phyloP scores from a whole-genome alignment of 139 green algal genomes.

The Coelastrella sp. region DNA sequence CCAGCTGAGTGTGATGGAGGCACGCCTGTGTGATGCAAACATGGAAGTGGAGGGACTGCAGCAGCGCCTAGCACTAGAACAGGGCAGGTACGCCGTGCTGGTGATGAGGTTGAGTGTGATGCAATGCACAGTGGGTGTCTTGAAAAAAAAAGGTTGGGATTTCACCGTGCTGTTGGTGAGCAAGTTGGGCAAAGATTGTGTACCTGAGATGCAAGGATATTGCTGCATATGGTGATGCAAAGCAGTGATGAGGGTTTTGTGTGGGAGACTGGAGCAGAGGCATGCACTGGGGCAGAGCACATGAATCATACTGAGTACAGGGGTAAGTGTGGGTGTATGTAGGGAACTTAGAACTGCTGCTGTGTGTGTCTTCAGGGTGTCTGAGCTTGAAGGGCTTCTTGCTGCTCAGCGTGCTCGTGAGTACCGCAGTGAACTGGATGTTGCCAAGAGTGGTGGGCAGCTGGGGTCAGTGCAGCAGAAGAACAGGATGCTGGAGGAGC shows the following conservation, averaged over 20 bases:
- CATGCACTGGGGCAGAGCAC: too few species aligned
- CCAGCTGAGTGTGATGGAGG: conserved; percentile 53
- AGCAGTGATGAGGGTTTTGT: too few species aligned
- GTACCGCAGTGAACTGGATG: conserved; percentile 61
- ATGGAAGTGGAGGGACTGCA: conserved; percentile 49
- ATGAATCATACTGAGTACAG: too few species aligned
- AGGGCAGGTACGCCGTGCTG: conserved; percentile 41
- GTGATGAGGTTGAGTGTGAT: neutral
- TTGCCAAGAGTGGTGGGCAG: conserved; percentile 52
- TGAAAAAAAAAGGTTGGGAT: too few species aligned
- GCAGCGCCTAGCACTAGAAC: conserved; percentile 64
- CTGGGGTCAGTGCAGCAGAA: conserved; percentile 57
- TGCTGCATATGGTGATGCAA: too few species aligned
- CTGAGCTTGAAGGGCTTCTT: conserved; percentile 79
- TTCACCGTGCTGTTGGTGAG: too few species aligned
- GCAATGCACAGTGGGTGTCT: neutral
- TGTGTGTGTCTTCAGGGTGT: neutral
- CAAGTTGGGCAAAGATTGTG: too few species aligned
- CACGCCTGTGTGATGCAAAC: conserved; percentile 54
- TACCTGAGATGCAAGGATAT: too few species aligned
- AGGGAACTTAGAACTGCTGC: neutral
- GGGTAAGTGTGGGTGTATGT: too few species aligned
- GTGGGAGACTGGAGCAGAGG: too few species aligned
- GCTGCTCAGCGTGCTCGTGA: conserved; percentile 68
- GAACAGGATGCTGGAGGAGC: conserved; percentile 63